Percentiles rank a stretch among this genome's conserved stretches.
These are phyloP conservation scores for Verticillium nonalfalfae DNA, from an alignment of 2,329 filamentous ascomycete species.

Conservation along the genomic window DNA sequence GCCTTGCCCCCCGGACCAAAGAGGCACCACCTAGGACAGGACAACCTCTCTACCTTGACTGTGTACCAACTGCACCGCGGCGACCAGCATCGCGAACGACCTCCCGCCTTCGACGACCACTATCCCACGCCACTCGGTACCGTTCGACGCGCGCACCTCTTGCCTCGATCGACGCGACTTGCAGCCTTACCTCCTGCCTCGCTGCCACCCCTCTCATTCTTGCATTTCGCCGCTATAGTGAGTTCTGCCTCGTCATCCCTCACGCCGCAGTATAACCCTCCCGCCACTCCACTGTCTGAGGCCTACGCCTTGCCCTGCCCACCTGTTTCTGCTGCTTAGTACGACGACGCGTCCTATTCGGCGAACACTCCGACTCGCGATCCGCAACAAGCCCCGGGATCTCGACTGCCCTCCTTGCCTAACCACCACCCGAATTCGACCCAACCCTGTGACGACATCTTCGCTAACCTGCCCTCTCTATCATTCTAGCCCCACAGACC, in stretches of 20 bases:
- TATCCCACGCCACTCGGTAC: not conserved
- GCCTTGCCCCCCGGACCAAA: slow-evolving; percentile 6
- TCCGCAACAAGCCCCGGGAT: not conserved
- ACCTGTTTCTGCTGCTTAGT: not conserved
- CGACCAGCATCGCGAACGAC: not conserved
- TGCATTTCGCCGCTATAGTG: not conserved
- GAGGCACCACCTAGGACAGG: not conserved
- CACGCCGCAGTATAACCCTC: not conserved
- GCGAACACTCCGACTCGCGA: not conserved
- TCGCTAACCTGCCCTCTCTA: not conserved
- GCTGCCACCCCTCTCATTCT: slow-evolving; percentile 1
- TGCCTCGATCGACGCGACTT: slow-evolving; percentile 4
- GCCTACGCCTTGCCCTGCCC: not conserved
- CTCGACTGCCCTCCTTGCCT: not conserved
- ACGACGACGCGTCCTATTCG: not conserved
- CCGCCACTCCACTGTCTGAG: not conserved
- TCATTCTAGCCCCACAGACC: slow-evolving; percentile 7
- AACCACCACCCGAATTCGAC: not conserved
- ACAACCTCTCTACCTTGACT: not conserved
- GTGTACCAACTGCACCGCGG: not conserved
- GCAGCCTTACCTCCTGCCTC: slow-evolving; percentile 10
- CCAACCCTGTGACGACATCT: not conserved
- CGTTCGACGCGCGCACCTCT: not conserved
- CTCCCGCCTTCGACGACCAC: not conserved
- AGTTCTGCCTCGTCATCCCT: not conserved